Conservation (phyloP, 768 basidiomycete species). For the Suillus placidus region DNA sequence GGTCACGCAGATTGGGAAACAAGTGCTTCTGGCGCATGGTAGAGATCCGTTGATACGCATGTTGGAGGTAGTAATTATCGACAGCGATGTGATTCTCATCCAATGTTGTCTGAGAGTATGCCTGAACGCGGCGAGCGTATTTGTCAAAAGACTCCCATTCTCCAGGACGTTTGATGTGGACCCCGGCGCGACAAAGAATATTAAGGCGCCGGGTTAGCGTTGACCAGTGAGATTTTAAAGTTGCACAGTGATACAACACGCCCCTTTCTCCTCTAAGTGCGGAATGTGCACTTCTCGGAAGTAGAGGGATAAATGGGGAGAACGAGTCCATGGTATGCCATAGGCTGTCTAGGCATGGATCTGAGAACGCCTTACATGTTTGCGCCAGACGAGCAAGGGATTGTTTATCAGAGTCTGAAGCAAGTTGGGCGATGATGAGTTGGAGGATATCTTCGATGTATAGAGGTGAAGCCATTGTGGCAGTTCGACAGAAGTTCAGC, state of each 20-base stretch:
- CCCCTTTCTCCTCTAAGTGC: not conserved
- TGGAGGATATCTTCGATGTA: conserved; percentile 16
- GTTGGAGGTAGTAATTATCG: too few species aligned
- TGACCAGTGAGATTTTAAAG: not conserved
- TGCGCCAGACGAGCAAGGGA: conserved; percentile 11
- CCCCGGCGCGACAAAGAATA: not conserved
- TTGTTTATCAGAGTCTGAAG: conserved; percentile 7
- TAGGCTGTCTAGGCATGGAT: not conserved
- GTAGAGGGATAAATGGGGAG: not conserved
- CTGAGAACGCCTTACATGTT: conserved; percentile 13
- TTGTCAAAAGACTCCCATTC: not conserved
- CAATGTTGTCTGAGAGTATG: too few species aligned
- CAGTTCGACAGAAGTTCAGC: too few species aligned
- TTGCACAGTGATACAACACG: not conserved
- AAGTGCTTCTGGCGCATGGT: not conserved
- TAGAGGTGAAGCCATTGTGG: not conserved
- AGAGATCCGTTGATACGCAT: not conserved
- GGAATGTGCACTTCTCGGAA: not conserved
- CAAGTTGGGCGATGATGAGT: conserved; percentile 15
- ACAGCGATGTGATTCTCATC: too few species aligned
- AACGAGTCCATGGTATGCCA: not conserved
- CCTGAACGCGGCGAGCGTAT: not conserved
- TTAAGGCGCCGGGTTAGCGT: not conserved
- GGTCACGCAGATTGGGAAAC: not conserved
- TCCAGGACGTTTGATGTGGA: not conserved